phyloP scores from a whole-genome alignment of 768 basidiomycete species.

The Auriscalpium orientale region DNA sequence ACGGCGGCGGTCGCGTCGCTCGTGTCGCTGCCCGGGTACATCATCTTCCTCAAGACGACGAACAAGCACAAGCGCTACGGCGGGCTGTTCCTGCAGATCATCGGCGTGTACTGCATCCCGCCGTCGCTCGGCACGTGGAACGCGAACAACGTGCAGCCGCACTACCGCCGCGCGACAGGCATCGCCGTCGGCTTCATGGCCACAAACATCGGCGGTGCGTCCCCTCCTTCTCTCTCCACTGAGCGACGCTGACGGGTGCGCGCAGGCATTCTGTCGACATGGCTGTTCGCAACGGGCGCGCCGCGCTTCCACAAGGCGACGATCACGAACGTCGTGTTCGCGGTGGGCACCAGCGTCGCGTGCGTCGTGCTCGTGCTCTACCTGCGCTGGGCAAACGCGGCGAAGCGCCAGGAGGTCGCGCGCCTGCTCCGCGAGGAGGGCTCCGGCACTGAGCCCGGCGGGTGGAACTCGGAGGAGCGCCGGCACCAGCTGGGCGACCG shows the following conservation, averaged over 20 bases:
- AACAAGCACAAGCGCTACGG: constrained; percentile 18
- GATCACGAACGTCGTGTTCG: constrained; percentile 6
- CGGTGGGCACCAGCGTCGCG: background rate
- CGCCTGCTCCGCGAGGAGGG: background rate
- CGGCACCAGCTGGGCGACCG: constrained; percentile 9
- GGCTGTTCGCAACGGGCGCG: background rate
- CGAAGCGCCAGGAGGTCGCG: constrained; percentile 3
- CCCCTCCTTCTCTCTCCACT: background rate
- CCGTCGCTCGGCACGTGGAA: constrained; percentile 20
- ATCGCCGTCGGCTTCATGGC: constrained; percentile 20
- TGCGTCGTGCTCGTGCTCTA: constrained; percentile 1
- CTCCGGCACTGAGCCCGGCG: background rate
- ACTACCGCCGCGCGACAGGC: constrained; percentile 22
- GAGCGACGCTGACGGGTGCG: too few species aligned
- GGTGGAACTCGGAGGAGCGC: constrained; percentile 11
- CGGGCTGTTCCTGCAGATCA: constrained; percentile 23
- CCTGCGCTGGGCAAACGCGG: background rate
- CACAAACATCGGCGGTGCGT: constrained; percentile 9
- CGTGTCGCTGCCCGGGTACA: constrained; percentile 8
- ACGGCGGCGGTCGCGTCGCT: constrained; percentile 7
- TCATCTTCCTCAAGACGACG: constrained; percentile 12
- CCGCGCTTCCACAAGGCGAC: constrained; percentile 12
- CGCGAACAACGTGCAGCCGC: constrained; percentile 25
- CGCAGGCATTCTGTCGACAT: background rate
- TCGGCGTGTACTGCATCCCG: constrained; percentile 21